phyloP scores from a whole-genome alignment of 1,284 basidiomycete species.

The Irpex lacteus region DNA sequence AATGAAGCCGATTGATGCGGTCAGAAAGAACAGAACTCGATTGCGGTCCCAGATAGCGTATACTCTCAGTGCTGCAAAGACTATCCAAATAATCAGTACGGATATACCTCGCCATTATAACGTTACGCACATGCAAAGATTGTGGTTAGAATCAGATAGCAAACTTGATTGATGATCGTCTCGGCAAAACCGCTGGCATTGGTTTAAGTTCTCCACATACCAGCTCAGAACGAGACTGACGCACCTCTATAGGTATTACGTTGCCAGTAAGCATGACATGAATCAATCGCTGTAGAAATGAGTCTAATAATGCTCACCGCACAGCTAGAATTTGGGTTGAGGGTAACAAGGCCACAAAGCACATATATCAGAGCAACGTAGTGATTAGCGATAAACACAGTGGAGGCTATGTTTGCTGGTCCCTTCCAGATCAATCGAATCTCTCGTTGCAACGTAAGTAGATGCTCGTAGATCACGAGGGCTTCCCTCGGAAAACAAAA shows the following conservation, averaged over 20 bases:
- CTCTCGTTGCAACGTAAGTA: neutral
- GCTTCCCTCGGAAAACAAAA: neutral
- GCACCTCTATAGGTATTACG: too few relatives aligned
- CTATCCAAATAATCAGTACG: neutral
- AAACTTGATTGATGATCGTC: neutral
- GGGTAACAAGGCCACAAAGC: neutral
- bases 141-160: neutral
- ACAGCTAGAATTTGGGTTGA: neutral
- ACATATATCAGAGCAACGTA: neutral
- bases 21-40: too few relatives aligned
- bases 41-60: constrained; percentile 1
- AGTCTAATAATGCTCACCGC: neutral
- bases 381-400: neutral
- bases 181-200: too few relatives aligned
- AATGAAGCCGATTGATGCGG: neutral
- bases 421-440: neutral
- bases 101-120: neutral
- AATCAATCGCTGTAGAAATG: neutral
- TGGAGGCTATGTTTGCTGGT: neutral
- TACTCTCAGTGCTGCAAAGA: constrained; percentile 2
- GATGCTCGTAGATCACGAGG: neutral
- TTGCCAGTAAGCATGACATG: too few relatives aligned
- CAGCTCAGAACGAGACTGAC: too few relatives aligned
- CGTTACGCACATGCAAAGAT: neutral
- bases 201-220: too few relatives aligned